Conservation (phyloP, 495 filamentous ascomycete genomes). For the Lentithecium fluviatile region DNA sequence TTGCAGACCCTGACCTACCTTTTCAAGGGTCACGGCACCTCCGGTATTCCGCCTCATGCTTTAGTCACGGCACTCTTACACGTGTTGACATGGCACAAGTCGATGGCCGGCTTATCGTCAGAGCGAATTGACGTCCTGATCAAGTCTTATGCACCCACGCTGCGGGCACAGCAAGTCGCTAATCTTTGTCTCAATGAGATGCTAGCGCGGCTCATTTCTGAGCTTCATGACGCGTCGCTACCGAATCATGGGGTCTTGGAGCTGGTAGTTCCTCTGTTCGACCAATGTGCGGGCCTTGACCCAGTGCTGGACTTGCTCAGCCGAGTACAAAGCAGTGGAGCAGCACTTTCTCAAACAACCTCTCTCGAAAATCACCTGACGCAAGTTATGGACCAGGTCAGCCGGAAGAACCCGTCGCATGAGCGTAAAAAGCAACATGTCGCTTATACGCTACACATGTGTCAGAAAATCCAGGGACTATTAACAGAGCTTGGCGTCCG, state of each 20-base stretch:
- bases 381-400: not conserved
- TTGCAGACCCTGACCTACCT: not conserved
- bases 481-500: constrained; percentile 3
- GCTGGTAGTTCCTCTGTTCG: not conserved
- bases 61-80: constrained; percentile 5
- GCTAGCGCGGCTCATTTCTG: constrained; percentile 8
- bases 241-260: constrained; percentile 6
- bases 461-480: not conserved
- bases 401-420: not conserved
- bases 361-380: not conserved
- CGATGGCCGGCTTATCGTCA: not conserved
- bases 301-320: not conserved
- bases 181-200: not conserved
- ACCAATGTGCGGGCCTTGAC: not conserved
- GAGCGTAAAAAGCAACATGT: not conserved
- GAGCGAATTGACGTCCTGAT: not conserved
- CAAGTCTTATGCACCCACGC: not conserved
- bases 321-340: not conserved
- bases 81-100: not conserved
- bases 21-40: not conserved
- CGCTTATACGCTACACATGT: not conserved
- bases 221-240: not conserved
- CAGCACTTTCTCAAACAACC: not conserved
- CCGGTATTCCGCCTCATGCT: not conserved
- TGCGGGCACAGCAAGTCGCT: not conserved